A percentile compares a stretch with the other conserved stretches of the same genome.
Conservation (phyloP, 2,329 filamentous ascomycete species). For the Pestalotiopsis sp. region DNA sequence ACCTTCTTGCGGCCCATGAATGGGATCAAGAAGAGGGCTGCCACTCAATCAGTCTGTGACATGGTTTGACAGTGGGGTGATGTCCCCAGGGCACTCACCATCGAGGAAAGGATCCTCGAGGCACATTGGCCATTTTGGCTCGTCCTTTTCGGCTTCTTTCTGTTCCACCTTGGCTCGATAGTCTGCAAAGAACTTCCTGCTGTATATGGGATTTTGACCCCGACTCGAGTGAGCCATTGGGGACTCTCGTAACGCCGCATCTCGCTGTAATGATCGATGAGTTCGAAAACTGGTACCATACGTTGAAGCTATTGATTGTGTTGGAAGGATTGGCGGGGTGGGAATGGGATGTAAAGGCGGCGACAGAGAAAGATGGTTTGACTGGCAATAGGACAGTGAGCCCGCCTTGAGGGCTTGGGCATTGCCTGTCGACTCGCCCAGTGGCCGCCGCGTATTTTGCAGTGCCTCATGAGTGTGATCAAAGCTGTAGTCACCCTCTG, state of each 20-base stretch:
- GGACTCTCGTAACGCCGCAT: constrained; percentile 33
- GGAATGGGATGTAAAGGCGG: constrained; percentile 41
- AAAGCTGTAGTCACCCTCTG: constrained; percentile 44
- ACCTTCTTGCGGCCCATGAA: constrained; percentile 68
- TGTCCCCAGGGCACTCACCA: constrained; percentile 47
- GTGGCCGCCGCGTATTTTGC: constrained; percentile 40
- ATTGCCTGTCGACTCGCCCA: constrained; percentile 55
- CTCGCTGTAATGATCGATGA: constrained; percentile 31
- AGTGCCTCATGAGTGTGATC: constrained; percentile 43
- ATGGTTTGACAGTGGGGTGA: not conserved
- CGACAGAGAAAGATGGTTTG: constrained; percentile 40
- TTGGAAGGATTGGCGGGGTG: constrained; percentile 47
- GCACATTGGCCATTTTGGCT: constrained; percentile 61
- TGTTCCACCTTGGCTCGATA: constrained; percentile 66
- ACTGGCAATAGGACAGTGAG: constrained; percentile 44
- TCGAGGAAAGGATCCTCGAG: constrained; percentile 68
- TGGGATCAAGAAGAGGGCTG: constrained; percentile 65
- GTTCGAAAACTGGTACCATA: constrained; percentile 38
- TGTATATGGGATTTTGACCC: constrained; percentile 58
- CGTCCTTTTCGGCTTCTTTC: constrained; percentile 59
- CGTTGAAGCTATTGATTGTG: constrained; percentile 51
- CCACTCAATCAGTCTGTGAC: constrained; percentile 18
- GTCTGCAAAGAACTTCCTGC: constrained; percentile 62
- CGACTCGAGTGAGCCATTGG: constrained; percentile 31
- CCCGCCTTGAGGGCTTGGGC: constrained; percentile 41